Conservation (phyloP, 2,329 filamentous ascomycete genomes). For the Teratosphaeria nubilosa region DNA sequence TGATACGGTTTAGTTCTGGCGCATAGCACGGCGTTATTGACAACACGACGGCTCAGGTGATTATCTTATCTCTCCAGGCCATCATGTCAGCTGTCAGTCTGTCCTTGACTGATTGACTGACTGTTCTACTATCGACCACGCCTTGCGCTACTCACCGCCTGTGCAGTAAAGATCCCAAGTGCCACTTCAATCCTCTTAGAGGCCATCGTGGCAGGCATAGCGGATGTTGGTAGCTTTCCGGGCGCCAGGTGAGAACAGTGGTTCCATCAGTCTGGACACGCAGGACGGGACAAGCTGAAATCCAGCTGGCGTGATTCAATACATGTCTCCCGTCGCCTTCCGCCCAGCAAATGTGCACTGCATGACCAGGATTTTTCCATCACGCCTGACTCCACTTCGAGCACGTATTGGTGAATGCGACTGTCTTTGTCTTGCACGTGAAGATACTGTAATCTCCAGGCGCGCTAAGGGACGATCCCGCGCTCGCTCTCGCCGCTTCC, state of each 20-base stretch:
- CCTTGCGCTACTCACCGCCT: not conserved
- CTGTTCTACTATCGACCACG: not conserved
- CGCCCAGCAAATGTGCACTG: not conserved
- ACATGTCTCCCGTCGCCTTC: not conserved
- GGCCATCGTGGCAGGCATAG: not conserved
- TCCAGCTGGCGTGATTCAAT: not conserved
- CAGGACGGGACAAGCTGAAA: not conserved
- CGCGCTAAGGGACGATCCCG: not conserved
- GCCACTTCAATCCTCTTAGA: not conserved
- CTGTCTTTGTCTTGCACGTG: not conserved
- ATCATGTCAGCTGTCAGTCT: not conserved
- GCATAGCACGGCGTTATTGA: conserved; percentile 4
- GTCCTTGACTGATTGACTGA: not conserved
- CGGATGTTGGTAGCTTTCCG: not conserved
- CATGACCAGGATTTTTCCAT: not conserved
- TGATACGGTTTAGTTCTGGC: not conserved
- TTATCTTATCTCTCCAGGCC: not conserved
- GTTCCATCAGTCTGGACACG: not conserved
- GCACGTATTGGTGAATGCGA: not conserved
- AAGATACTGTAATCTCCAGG: not conserved
- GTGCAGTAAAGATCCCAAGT: not conserved
- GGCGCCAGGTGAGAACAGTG: not conserved
- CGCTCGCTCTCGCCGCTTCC: too few relatives aligned
- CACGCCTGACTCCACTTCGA: not conserved
- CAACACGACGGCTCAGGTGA: not conserved